Conservation (phyloP, 2,329 filamentous ascomycete genomes). For the Cordyceps javanica region DNA sequence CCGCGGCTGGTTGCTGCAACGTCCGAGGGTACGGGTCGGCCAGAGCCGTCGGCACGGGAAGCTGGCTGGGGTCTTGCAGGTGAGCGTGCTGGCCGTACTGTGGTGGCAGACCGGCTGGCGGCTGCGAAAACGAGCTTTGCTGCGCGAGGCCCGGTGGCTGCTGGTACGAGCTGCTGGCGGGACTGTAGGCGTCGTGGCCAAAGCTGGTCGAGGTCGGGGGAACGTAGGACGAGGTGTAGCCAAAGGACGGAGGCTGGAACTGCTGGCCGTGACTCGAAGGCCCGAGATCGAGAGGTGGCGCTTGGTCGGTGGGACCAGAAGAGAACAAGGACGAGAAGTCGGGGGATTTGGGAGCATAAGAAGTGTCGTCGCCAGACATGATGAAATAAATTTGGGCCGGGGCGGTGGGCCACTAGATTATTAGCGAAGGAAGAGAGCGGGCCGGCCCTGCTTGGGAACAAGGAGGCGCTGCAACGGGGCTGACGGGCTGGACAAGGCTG, state of each 20-base stretch:
- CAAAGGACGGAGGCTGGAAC: conserved; percentile 19
- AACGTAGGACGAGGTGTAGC: conserved; percentile 4
- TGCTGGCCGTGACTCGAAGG: conserved; percentile 21
- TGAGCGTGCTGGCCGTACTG: background rate
- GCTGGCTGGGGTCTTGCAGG: conserved; percentile 4
- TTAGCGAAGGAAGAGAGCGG: conserved; percentile 1
- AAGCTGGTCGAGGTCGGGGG: conserved; percentile 2
- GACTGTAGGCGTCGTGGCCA: background rate
- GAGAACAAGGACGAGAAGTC: conserved; percentile 53
- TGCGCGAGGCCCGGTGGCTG: conserved; percentile 12
- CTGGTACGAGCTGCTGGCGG: conserved; percentile 10
- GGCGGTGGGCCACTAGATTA: conserved; percentile 1
- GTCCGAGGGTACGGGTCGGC: conserved; percentile 2
- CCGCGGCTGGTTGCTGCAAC: background rate
- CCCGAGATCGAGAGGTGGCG: conserved; percentile 24
- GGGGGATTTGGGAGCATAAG: conserved; percentile 53
- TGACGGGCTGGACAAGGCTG: background rate
- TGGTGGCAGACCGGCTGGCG: background rate
- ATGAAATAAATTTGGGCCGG: conserved; percentile 14
- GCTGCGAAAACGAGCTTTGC: conserved; percentile 8
- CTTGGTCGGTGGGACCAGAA: conserved; percentile 29
- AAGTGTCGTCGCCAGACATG: conserved; percentile 45
- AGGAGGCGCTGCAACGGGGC: background rate
- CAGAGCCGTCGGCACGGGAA: conserved; percentile 2
- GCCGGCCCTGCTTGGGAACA: too few species aligned